phyloP scores from a whole-genome alignment of 208 protist species.

The Tritrichomonas foetus region DNA sequence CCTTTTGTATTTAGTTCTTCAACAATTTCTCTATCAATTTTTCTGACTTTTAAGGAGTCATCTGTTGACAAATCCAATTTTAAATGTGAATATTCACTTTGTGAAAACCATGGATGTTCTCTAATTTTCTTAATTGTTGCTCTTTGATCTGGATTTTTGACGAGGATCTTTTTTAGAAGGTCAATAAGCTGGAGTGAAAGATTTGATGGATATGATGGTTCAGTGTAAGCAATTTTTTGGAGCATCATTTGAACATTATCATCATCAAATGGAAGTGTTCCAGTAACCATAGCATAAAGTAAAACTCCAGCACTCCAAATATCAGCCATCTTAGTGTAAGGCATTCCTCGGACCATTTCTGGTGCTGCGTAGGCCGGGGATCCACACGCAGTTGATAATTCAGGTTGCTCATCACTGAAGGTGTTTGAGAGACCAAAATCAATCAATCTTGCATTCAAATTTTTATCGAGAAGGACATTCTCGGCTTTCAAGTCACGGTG shows the following conservation, averaged over 20 bases:
- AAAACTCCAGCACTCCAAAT: constrained; percentile 42
- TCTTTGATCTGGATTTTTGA: neutral
- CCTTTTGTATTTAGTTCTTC: neutral
- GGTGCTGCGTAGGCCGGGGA: neutral
- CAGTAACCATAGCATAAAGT: constrained; percentile 18
- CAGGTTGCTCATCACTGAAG: neutral
- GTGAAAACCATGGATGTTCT: neutral
- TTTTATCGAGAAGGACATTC: neutral
- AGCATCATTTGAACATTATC: neutral
- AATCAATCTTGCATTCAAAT: neutral
- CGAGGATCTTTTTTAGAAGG: neutral
- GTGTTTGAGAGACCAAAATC: neutral
- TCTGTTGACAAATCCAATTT: too few relatives aligned
- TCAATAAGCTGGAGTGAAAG: neutral
- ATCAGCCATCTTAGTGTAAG: neutral
- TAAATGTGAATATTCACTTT: neutral
- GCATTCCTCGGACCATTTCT: neutral
- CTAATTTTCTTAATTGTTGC: neutral
- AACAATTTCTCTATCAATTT: neutral
- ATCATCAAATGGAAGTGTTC: constrained; percentile 19
- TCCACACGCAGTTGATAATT: neutral
- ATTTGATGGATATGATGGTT: neutral
- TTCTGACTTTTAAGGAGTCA: too few relatives aligned
- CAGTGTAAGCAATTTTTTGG: neutral
- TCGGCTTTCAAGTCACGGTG: neutral